A percentile compares a stretch with the other conserved stretches of the same genome.
Conservation (phyloP, 108 stramenopile genomes). For the Cylindrotheca closterium region DNA sequence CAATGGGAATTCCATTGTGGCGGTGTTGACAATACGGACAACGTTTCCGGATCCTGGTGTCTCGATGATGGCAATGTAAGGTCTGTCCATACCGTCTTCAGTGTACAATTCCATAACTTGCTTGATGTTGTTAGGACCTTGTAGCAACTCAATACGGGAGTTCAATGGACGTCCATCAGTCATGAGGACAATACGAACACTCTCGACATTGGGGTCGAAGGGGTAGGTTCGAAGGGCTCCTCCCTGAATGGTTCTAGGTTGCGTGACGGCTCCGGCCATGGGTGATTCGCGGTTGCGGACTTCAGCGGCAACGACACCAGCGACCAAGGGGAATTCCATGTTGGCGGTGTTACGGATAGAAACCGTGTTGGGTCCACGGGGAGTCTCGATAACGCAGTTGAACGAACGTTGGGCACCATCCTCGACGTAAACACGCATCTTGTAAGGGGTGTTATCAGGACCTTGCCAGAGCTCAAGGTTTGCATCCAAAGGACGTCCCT, state of each 20-base stretch:
- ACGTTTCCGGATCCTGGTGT: constrained; percentile 82
- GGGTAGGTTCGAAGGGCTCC: constrained; percentile 75
- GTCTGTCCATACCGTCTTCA: constrained; percentile 80
- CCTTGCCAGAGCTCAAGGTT: constrained; percentile 76
- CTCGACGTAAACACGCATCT: constrained; percentile 80
- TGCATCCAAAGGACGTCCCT: constrained; percentile 77
- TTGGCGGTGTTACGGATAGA: constrained; percentile 77
- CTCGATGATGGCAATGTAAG: constrained; percentile 79
- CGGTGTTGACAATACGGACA: constrained; percentile 84
- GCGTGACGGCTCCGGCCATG: constrained; percentile 35
- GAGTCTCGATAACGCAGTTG: constrained; percentile 71
- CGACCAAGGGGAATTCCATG: constrained; percentile 75
- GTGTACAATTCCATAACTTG: constrained; percentile 86
- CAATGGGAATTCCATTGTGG: constrained; percentile 83
- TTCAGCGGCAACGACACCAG: constrained; percentile 57
- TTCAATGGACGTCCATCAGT: constrained; percentile 87
- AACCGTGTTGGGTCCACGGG: constrained; percentile 71
- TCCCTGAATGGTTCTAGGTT: constrained; percentile 69
- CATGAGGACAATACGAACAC: constrained; percentile 66
- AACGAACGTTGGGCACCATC: constrained; percentile 78
- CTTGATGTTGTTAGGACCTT: constrained; percentile 90
- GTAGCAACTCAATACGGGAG: constrained; percentile 76
- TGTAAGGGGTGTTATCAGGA: constrained; percentile 80
- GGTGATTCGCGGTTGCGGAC: constrained; percentile 39
- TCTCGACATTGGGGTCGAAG: constrained; percentile 69